These are phyloP conservation scores for Colletotrichum sp. DNA, from an alignment of 2,329 filamentous ascomycete genomes.

Conservation along the genomic window DNA sequence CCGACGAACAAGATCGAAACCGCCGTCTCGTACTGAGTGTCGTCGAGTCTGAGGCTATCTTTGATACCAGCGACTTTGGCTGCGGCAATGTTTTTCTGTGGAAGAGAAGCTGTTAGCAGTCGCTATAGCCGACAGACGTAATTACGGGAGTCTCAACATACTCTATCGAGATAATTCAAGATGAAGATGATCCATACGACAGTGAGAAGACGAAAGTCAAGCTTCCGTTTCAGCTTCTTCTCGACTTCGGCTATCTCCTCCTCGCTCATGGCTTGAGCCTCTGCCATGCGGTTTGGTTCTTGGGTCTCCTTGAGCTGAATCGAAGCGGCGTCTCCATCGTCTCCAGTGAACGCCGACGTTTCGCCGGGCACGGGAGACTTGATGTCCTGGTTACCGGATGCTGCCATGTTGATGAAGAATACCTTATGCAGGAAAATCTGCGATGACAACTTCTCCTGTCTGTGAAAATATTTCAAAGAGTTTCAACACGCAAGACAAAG, in stretches of 20 bases:
- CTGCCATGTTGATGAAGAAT: not conserved
- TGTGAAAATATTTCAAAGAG: not conserved
- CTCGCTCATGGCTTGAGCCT: not conserved
- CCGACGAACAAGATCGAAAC: conserved; percentile 31
- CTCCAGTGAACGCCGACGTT: not conserved
- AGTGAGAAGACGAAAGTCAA: not conserved
- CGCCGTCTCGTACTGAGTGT: conserved; percentile 27
- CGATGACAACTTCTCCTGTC: not conserved
- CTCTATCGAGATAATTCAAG: not conserved
- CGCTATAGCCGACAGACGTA: rapidly evolving
- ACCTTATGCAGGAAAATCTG: not conserved
- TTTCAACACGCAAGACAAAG: not conserved
- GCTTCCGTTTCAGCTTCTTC: not conserved
- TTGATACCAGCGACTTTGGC: not conserved
- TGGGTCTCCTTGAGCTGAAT: not conserved
- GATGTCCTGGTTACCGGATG: not conserved
- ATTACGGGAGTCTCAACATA: not conserved
- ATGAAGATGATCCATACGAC: not conserved
- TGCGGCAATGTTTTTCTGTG: not conserved
- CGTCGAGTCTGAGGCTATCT: conserved; percentile 31
- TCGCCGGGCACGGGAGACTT: not conserved
- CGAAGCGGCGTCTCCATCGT: not conserved
- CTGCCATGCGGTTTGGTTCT: not conserved
- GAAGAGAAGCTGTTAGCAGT: not conserved
- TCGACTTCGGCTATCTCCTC: not conserved